These are phyloP conservation scores for Aspergillus olivimuriae DNA, from an alignment of 495 filamentous ascomycete species.

Conservation along the genomic window DNA sequence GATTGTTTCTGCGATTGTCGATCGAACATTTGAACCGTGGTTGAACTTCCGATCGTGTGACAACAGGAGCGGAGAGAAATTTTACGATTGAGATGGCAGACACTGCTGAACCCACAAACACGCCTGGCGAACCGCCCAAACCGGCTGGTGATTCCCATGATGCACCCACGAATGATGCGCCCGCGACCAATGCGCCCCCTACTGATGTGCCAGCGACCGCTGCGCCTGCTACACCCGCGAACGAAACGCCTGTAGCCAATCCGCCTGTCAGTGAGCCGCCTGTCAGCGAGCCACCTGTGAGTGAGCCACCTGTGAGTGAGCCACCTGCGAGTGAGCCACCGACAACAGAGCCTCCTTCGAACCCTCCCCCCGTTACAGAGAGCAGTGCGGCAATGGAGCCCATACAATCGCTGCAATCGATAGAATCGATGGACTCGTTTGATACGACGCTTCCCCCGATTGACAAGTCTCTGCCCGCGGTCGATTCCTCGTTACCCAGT, in stretches of 20 bases:
- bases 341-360: too few species aligned
- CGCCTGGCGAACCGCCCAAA: constrained; percentile 25
- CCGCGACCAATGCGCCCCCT: constrained; percentile 17
- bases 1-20: too few species aligned
- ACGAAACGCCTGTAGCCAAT: constrained; percentile 1
- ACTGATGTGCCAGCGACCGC: constrained; percentile 12
- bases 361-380: too few species aligned
- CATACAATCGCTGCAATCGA: constrained; percentile 1
- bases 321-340: too few species aligned
- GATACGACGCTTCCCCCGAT: constrained; percentile 35
- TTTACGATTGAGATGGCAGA: constrained; percentile 28
- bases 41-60: too few species aligned
- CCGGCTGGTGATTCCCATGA: constrained; percentile 15
- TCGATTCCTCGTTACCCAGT: constrained; percentile 19
- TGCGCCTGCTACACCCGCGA: constrained; percentile 3
- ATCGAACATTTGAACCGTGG: too few species aligned
- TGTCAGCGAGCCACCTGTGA: neutral
- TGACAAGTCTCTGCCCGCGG: constrained; percentile 28
- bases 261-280: neutral
- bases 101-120: constrained; percentile 23
- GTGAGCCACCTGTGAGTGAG: neutral
- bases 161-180: constrained; percentile 15
- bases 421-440: neutral
- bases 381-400: too few species aligned
- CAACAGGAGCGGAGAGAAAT: neutral